Evolutionary conservation across 2,329 filamentous ascomycete species (phyloP).

Genomic region (Phyllosticta ampelicida): DNA sequence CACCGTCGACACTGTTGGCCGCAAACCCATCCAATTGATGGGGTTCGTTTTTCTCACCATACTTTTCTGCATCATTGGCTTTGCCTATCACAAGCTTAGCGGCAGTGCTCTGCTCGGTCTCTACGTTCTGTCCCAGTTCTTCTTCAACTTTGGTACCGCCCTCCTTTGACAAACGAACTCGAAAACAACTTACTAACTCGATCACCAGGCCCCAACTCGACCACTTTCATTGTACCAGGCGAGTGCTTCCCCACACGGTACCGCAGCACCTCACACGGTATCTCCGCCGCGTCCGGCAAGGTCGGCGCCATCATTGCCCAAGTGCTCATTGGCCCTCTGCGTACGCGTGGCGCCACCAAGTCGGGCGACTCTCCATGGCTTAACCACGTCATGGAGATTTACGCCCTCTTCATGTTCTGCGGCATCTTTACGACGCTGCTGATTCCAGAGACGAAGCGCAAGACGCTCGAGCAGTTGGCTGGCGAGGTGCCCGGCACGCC

Average conservation of each 20-base stretch:
- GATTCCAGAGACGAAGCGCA: constrained; percentile 67
- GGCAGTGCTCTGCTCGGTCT: constrained; percentile 33
- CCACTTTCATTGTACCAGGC: constrained; percentile 42
- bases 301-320: constrained; percentile 41
- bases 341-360: constrained; percentile 43
- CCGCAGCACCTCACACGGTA: constrained; percentile 37
- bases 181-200: background rate
- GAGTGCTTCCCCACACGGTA: constrained; percentile 42
- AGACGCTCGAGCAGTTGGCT: constrained; percentile 60
- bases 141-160: constrained; percentile 40
- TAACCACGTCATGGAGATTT: constrained; percentile 65
- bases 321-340: constrained; percentile 39
- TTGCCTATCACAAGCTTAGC: constrained; percentile 36
- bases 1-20: constrained; percentile 61
- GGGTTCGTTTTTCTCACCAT: constrained; percentile 39
- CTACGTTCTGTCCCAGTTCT: constrained; percentile 40
- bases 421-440: constrained; percentile 58
- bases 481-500: constrained; percentile 53
- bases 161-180: constrained; percentile 14
- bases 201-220: constrained; percentile 32
- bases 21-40: constrained; percentile 64
- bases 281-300: constrained; percentile 39
- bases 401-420: constrained; percentile 68
- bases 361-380: constrained; percentile 51
- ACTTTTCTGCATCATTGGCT: constrained; percentile 40